phyloP scores from a whole-genome alignment of 2,329 filamentous ascomycete species.

The Onygena corvina region DNA sequence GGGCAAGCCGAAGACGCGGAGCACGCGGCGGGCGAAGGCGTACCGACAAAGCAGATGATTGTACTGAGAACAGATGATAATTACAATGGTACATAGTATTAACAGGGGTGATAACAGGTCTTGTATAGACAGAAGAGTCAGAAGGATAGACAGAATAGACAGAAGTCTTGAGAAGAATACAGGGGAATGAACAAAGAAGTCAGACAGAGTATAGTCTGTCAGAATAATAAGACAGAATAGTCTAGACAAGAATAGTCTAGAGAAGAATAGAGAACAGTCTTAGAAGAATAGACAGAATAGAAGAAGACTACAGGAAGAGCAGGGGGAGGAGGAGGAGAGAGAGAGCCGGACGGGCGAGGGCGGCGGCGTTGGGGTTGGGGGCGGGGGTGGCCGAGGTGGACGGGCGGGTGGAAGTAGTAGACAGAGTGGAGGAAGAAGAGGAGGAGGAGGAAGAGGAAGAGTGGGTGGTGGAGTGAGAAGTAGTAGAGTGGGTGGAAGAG shows the following conservation, averaged over 20 bases:
- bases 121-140: neutral
- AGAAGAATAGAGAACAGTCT: conserved; percentile 5
- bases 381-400: conserved; percentile 19
- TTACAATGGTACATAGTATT: no score
- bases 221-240: neutral
- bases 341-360: conserved; percentile 13
- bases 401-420: conserved; percentile 15
- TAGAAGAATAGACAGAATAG: conserved; percentile 13
- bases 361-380: conserved; percentile 14
- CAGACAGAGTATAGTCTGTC: neutral
- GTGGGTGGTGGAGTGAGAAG: conserved; percentile 3
- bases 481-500: conserved; percentile 15
- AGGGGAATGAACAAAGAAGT: neutral
- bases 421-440: conserved; percentile 14
- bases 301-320: conserved; percentile 12
- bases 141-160: neutral
- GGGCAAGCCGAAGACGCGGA: conserved; percentile 32
- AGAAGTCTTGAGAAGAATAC: neutral
- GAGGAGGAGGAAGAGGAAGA: conserved; percentile 19
- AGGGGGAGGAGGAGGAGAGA: conserved; percentile 13
- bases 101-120: neutral
- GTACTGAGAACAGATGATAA: no score
- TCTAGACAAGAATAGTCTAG: neutral
- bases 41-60: conserved; percentile 28
- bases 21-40: conserved; percentile 33